Evolutionary conservation across 768 basidiomycete species (phyloP), one percentile per base, ranked within the genome.

Genomic region (Mycena pura): DNA sequence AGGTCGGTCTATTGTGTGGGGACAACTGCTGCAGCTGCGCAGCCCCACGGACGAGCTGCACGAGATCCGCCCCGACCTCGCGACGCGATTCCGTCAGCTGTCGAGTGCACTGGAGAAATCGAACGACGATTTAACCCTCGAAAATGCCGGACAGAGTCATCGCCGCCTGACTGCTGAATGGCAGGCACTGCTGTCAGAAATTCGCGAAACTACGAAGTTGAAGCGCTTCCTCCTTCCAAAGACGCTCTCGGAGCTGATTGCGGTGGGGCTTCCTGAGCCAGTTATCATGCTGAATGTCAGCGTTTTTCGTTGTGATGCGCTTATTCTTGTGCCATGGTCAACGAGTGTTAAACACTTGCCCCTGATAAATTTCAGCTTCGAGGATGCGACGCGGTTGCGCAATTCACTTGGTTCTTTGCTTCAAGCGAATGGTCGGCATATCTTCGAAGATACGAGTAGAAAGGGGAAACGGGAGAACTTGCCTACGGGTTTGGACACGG

Each of bases 1-100:
- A 31, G 70, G 70, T 5, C 66, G 70, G 2, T 57, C 57, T 10
- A 56, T 68, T 15, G 60, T 66, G 7, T 71, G 70, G 70, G 58
- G 55, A 4, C 61, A 71, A 29, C 25, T 68, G n/a, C 40, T 60
- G n/a, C 50, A 62, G 22, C 56, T 70, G 22, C 70, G 66, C 4
- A 64, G 68, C 9, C 59, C 70, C 1, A n/a, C 69, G 2, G 70
- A 70, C 32, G 57, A 57, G 11, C 62, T 71, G 17, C 38, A 22
- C 2, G 36, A 28, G 11, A 47, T 4, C 31, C 4, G 46, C 34
- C 21, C 60, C 3, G 41, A 39, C 14, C 52, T 62, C 8, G 60
- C 60, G 2, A 31, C 21, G 14, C 32, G 34, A 5, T 25, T 51
- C 7, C 21, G 15, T 25, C 22, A 51, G 14, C 6, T 51, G 17